Base-by-base conservation (phyloP, 2,329 filamentous ascomycete genomes). In the Fragosphaeria purpurea region DNA sequence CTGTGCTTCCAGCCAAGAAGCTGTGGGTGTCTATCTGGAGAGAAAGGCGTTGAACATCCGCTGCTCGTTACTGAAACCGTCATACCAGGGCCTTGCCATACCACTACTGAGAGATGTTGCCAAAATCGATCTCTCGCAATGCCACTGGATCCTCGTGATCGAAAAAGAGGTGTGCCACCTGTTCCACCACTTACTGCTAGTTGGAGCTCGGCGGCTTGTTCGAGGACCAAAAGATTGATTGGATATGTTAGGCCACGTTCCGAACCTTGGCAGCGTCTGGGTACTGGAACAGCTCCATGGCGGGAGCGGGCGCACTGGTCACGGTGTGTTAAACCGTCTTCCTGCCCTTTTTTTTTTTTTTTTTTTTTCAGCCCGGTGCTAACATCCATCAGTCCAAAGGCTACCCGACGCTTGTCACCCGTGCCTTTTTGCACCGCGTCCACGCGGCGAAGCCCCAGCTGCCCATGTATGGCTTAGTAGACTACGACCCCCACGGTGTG, bases 401-500 rank as follows among this genome's bases (percentile, higher is more conserved):
- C 2, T 93, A 88, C 60, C 86, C 88, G 0, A 88, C 93, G 58
- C 68, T 91, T 45, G 74, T 76, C 1, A 88, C 86, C 0, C 73
- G 85, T 7, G 72, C 73, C 12, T 82, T 91, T 48, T 67, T 91
- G 1, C 71, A 73, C 41, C 62, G 70, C 10, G 50, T 88, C 1
- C 72, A 76, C 39, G 62, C 58, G 0, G 64, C 63, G 7, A 68
- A 67, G 22, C 75, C 77, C 0, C 61, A 64, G 0, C 64, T 85
- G 30, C 76, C 79, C 2, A 76, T 87, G 6, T 74, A 79, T 48
- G 78, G 74, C 0, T 68, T 93, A 0, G 75, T 86, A 2, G 88
- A 94, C 59, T 86, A 79, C 53, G 87, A 93, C 57, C 86, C 86
- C 0, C 79, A 91, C 55, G 87, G 88, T 0, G 65, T 91, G 33